These are phyloP conservation scores for Ambrosiella cleistominuta DNA, from an alignment of 2,329 filamentous ascomycete species.

Conservation along the genomic window DNA sequence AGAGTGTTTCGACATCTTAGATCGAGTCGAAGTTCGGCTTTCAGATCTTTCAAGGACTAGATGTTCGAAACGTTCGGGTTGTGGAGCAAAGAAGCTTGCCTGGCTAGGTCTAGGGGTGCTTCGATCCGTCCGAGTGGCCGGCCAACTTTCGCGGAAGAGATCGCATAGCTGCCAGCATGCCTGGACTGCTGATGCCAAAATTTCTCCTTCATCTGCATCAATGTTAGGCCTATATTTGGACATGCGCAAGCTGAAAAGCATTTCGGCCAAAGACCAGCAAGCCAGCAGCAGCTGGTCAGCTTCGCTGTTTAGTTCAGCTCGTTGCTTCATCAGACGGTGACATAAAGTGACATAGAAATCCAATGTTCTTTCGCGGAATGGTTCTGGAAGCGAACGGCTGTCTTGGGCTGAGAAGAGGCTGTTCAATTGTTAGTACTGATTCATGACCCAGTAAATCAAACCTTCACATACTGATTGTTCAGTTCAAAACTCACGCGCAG, in stretches of 20 bases:
- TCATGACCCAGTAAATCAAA: too few relatives aligned
- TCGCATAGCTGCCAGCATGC: conserved; percentile 92
- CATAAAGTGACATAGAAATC: conserved; percentile 92
- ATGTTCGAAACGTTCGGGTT: conserved; percentile 21
- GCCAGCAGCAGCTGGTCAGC: conserved; percentile 70
- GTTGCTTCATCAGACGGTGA: conserved; percentile 90
- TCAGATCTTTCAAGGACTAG: conserved; percentile 17
- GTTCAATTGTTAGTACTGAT: neutral
- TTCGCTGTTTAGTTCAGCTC: conserved; percentile 58
- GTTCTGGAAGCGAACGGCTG: conserved; percentile 56
- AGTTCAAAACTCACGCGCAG: conserved; percentile 85
- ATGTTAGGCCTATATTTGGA: conserved; percentile 54
- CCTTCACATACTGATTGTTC: conserved; percentile 56
- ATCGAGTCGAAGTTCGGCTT: conserved; percentile 30
- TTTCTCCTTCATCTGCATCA: conserved; percentile 52
- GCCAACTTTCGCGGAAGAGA: conserved; percentile 84
- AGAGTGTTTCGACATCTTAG: conserved; percentile 36
- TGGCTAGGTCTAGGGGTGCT: conserved; percentile 72
- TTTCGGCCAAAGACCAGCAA: conserved; percentile 82
- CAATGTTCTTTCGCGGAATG: conserved; percentile 73
- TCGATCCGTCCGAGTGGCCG: conserved; percentile 68
- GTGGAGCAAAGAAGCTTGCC: conserved; percentile 47
- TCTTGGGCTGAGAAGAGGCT: conserved; percentile 82
- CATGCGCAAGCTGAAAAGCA: conserved; percentile 80
- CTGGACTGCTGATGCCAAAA: conserved; percentile 73